Conservation (phyloP, 2,329 filamentous ascomycete genomes). For the Moelleriella libera region DNA sequence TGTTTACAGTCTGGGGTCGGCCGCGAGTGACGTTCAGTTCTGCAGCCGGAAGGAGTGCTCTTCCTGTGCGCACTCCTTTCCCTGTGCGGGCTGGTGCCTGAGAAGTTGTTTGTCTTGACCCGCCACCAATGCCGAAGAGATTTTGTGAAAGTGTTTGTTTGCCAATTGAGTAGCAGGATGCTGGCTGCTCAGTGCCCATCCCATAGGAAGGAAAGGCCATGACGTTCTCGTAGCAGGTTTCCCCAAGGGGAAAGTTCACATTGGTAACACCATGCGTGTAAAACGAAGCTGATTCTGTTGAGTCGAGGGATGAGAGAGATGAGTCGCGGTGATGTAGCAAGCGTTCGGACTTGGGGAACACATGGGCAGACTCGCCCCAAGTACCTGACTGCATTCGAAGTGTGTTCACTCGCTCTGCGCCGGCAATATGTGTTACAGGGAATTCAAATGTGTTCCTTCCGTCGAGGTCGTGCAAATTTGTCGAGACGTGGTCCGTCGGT, state of each 20-base stretch:
- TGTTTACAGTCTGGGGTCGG: not conserved
- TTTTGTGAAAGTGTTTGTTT: constrained; percentile 8
- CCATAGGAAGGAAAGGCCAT: not conserved
- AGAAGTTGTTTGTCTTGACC: no score
- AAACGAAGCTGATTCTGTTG: constrained; percentile 44
- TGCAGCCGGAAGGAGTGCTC: constrained; percentile 24
- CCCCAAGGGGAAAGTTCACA: constrained; percentile 5
- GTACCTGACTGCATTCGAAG: constrained; percentile 27
- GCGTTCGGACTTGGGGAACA: constrained; percentile 22
- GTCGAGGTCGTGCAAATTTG: no score
- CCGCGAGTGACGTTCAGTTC: not conserved
- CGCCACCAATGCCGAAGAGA: no score
- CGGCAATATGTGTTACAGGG: no score
- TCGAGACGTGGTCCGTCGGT: no score
- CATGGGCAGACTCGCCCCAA: constrained; percentile 23
- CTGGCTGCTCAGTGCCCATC: not conserved
- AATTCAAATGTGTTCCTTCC: no score
- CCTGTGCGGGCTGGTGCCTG: constrained; percentile 1
- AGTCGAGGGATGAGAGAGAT: constrained; percentile 46
- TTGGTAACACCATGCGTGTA: constrained; percentile 32
- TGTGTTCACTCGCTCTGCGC: not conserved
- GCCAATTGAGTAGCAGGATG: not conserved
- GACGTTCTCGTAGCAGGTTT: not conserved
- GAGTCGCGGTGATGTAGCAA: constrained; percentile 43
- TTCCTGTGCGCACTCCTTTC: constrained; percentile 23